phyloP scores from a whole-genome alignment of 169 alveolate species.

The Plasmodium billcollinsi region DNA sequence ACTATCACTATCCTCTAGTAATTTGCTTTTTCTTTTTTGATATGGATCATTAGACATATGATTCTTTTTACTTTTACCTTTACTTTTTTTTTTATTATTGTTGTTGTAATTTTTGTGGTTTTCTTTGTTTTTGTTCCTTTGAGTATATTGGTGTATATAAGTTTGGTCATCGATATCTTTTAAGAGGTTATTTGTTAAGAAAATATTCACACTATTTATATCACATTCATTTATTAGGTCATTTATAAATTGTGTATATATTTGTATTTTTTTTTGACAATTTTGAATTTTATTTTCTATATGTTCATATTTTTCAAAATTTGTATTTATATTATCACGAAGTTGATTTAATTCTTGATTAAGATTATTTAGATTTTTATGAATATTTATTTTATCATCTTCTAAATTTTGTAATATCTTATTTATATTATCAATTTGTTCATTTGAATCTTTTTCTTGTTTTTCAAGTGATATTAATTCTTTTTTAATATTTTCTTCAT shows the following conservation, averaged over 20 bases:
- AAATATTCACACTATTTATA: conserved; percentile 42
- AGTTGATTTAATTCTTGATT: conserved; percentile 47
- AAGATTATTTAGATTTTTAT: conserved; percentile 14
- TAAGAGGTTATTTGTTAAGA: background rate
- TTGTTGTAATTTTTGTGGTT: conserved; percentile 8
- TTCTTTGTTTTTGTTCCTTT: background rate
- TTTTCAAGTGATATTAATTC: background rate
- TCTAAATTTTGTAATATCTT: conserved; percentile 9
- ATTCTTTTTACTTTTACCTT: background rate
- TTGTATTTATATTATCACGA: conserved; percentile 21
- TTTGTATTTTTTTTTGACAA: conserved; percentile 21
- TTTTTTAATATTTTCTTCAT: conserved; percentile 12
- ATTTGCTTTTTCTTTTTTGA: conserved; percentile 5
- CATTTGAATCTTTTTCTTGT: conserved; percentile 1
- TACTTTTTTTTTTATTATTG: background rate
- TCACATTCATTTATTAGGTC: conserved; percentile 61
- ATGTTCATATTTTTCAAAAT: conserved; percentile 41
- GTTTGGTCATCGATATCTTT: background rate
- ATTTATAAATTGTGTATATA: conserved; percentile 29
- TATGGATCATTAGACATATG: background rate
- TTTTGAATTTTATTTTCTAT: conserved; percentile 40
- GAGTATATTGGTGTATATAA: background rate
- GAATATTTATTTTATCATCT: background rate
- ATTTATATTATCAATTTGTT: conserved; percentile 14
- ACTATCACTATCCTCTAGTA: conserved; percentile 3